phyloP scores from a whole-genome alignment of 1,284 basidiomycete species.

The Volvariella surrecta region DNA sequence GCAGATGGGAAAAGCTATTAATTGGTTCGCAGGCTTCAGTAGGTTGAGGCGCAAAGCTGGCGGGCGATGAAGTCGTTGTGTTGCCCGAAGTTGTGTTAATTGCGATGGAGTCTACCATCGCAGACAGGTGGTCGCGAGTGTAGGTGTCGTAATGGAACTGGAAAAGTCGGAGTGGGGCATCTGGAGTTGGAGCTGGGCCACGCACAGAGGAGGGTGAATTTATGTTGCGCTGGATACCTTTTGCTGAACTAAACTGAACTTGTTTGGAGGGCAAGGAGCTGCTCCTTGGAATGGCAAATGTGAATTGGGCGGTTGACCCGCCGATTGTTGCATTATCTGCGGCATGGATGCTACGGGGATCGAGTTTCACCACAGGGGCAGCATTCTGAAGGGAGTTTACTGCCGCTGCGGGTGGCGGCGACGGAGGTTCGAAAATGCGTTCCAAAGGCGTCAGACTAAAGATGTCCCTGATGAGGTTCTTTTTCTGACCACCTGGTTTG shows the following conservation, averaged over 20 bases:
- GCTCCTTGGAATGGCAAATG: conserved; percentile 56
- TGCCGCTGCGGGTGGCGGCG: conserved; percentile 40
- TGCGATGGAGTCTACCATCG: conserved; percentile 84
- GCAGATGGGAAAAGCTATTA: conserved; percentile 37
- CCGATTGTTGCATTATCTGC: conserved; percentile 15
- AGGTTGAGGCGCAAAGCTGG: conserved; percentile 37
- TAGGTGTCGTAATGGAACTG: conserved; percentile 91
- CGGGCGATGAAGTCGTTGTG: conserved; percentile 28
- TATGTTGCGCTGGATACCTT: conserved; percentile 49
- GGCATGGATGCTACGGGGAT: not conserved
- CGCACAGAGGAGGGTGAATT: conserved; percentile 26
- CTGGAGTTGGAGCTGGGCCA: conserved; percentile 38
- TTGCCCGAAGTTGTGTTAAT: conserved; percentile 63
- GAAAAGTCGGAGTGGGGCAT: conserved; percentile 77
- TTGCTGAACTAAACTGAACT: conserved; percentile 14
- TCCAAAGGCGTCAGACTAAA: conserved; percentile 82
- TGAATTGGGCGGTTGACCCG: conserved; percentile 51
- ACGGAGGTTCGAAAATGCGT: conserved; percentile 86
- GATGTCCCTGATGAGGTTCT: conserved; percentile 63
- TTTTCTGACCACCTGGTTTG: conserved; percentile 59
- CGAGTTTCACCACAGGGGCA: conserved; percentile 18
- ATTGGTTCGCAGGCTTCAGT: conserved; percentile 20
- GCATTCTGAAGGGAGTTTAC: conserved; percentile 11
- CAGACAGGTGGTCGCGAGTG: conserved; percentile 86
- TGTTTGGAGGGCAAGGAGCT: conserved; percentile 21